These are phyloP conservation scores for Coniochaeta pulveracea DNA, from an alignment of 2,329 filamentous ascomycete species.

Conservation along the genomic window DNA sequence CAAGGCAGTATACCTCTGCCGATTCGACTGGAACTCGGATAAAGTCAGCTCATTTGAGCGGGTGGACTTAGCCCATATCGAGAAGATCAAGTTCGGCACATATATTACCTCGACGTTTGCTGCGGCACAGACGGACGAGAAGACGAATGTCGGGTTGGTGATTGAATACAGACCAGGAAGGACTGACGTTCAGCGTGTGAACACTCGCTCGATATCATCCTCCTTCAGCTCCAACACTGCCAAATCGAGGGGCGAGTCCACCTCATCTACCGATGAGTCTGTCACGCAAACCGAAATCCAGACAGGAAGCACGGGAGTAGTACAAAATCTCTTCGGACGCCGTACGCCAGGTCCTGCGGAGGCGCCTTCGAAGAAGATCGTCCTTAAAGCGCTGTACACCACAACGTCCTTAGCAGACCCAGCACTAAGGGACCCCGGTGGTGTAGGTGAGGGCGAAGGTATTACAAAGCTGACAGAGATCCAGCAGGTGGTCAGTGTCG, in stretches of 20 bases:
- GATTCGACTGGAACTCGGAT: conserved; percentile 90
- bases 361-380: conserved; percentile 28
- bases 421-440: conserved; percentile 6
- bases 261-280: conserved; percentile 12
- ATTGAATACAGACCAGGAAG: conserved; percentile 65
- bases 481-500: conserved; percentile 52
- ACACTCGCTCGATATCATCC: conserved; percentile 69
- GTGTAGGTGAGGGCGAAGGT: conserved; percentile 17
- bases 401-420: conserved; percentile 44
- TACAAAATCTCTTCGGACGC: conserved; percentile 27
- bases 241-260: conserved; percentile 7
- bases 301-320: conserved; percentile 19
- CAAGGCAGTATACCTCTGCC: conserved; percentile 73
- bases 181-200: conserved; percentile 64
- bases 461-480: conserved; percentile 36
- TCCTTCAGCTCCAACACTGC: conserved; percentile 23
- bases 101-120: conserved; percentile 88
- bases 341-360: conserved; percentile 14
- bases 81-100: conserved; percentile 63
- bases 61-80: conserved; percentile 64
- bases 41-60: conserved; percentile 90
- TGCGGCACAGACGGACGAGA: conserved; percentile 62
- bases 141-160: conserved; percentile 74
- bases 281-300: conserved; percentile 4
- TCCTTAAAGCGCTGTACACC: conserved; percentile 43